These are phyloP conservation scores for Sugiyamaella neomexicana DNA, from an alignment of 1,139 yeast species.

Conservation along the genomic window DNA sequence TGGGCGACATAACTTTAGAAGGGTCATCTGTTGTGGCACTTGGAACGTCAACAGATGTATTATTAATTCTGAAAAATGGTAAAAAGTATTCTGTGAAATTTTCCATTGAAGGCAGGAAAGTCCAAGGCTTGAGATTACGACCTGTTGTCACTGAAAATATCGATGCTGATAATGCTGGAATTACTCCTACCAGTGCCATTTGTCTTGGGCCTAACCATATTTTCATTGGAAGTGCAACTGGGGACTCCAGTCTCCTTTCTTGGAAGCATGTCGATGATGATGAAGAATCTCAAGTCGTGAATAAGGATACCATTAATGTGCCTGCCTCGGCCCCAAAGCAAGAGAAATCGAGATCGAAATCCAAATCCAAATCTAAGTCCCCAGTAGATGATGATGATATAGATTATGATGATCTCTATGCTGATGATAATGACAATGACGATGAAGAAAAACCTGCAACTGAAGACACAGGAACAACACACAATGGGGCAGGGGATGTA, in stretches of 20 bases:
- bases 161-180: slow-evolving; percentile 20
- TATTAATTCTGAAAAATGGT: slow-evolving; percentile 57
- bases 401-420: slow-evolving; percentile 31
- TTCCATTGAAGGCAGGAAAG: slow-evolving; percentile 48
- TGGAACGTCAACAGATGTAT: slow-evolving; percentile 47
- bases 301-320: slow-evolving; percentile 5
- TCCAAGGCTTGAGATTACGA: slow-evolving; percentile 40
- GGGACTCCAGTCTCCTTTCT: slow-evolving; percentile 45
- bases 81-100: slow-evolving; percentile 53
- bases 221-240: slow-evolving; percentile 49
- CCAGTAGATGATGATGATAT: slow-evolving; percentile 41
- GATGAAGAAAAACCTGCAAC: background rate
- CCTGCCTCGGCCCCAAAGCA: background rate
- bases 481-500: background rate
- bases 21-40: slow-evolving; percentile 52
- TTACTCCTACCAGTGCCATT: slow-evolving; percentile 32
- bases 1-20: slow-evolving; percentile 57
- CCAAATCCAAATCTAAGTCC: background rate
- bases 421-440: slow-evolving; percentile 35
- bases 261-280: slow-evolving; percentile 36
- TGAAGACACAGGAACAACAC: background rate
- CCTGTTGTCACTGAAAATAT: slow-evolving; percentile 23
- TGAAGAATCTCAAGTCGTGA: background rate
- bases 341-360: no score
- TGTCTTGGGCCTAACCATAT: slow-evolving; percentile 30